These are phyloP conservation scores for Kodamaea jinghongensis DNA, from an alignment of 805 yeast genomes.

Conservation along the genomic window DNA sequence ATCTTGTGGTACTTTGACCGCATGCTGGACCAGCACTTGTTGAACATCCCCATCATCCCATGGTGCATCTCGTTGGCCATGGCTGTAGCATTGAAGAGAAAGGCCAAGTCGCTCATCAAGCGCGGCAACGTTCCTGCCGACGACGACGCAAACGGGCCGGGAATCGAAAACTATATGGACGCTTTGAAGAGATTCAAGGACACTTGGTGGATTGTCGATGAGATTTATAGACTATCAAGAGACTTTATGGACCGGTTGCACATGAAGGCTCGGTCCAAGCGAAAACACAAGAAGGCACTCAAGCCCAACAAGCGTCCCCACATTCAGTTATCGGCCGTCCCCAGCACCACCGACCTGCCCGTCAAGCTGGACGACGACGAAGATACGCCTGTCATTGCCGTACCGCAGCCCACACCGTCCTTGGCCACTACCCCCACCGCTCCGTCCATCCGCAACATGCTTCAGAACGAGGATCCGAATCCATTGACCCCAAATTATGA, in stretches of 20 bases:
- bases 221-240: constrained; percentile 20
- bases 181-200: constrained; percentile 20
- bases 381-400: constrained; percentile 1
- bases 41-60: constrained; percentile 26
- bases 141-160: constrained; percentile 4
- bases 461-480: not conserved
- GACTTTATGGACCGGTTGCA: constrained; percentile 21
- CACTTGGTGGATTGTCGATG: constrained; percentile 30
- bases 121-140: no score
- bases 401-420: constrained; percentile 3
- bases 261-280: not conserved
- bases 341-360: not conserved
- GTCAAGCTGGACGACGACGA: constrained; percentile 1
- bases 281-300: not conserved
- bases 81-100: constrained; percentile 23
- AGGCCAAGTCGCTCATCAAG: constrained; percentile 13
- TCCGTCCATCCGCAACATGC: constrained; percentile 1
- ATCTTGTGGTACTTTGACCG: constrained; percentile 23
- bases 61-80: constrained; percentile 27
- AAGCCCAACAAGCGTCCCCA: not conserved
- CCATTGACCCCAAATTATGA: constrained; percentile 5
- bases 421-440: constrained; percentile 2
- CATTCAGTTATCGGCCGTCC: no score
- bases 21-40: constrained; percentile 17
- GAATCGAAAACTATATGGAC: constrained; percentile 18